Percentiles rank a stretch among this genome's conserved stretches.
These are phyloP conservation scores for Russula brevipes DNA, from an alignment of 768 basidiomycete species.

Conservation along the genomic window DNA sequence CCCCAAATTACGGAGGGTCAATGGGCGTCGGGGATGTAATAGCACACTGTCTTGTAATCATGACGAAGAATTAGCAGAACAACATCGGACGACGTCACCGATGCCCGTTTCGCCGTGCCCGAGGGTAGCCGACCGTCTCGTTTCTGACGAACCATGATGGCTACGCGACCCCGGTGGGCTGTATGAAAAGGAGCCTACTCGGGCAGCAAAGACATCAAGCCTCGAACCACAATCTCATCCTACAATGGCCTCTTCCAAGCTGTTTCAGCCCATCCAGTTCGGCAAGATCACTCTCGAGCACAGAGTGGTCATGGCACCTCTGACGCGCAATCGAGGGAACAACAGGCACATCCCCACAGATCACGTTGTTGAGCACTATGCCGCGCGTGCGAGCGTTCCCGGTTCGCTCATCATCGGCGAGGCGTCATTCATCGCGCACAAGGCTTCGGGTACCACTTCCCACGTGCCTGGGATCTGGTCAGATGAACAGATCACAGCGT, in stretches of 20 bases:
- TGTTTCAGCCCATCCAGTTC: slow-evolving; percentile 46
- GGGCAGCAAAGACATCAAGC: too few relatives aligned
- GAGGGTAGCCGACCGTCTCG: too few relatives aligned
- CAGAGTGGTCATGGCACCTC: slow-evolving; percentile 50
- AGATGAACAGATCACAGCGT: slow-evolving; percentile 46
- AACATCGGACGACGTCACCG: too few relatives aligned
- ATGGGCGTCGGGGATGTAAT: too few relatives aligned
- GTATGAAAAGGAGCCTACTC: background rate
- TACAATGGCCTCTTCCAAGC: slow-evolving; percentile 21
- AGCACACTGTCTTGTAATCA: too few relatives aligned
- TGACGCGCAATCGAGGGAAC: slow-evolving; percentile 44
- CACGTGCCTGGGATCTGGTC: slow-evolving; percentile 47
- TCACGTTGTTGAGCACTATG: slow-evolving; percentile 42
- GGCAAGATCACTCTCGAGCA: slow-evolving; percentile 42
- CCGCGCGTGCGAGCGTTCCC: slow-evolving; percentile 41
- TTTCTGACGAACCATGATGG: too few relatives aligned
- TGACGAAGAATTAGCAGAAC: too few relatives aligned
- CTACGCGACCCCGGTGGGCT: too few relatives aligned
- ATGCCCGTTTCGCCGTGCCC: too few relatives aligned
- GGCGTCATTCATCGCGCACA: slow-evolving; percentile 47
- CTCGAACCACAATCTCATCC: background rate
- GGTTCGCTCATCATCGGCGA: slow-evolving; percentile 58
- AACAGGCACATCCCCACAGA: slow-evolving; percentile 34
- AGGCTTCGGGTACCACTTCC: slow-evolving; percentile 42
- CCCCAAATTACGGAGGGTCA: too few relatives aligned